These are phyloP conservation scores for Lachancea sp. DNA, from an alignment of 805 yeast genomes.

Conservation along the genomic window DNA sequence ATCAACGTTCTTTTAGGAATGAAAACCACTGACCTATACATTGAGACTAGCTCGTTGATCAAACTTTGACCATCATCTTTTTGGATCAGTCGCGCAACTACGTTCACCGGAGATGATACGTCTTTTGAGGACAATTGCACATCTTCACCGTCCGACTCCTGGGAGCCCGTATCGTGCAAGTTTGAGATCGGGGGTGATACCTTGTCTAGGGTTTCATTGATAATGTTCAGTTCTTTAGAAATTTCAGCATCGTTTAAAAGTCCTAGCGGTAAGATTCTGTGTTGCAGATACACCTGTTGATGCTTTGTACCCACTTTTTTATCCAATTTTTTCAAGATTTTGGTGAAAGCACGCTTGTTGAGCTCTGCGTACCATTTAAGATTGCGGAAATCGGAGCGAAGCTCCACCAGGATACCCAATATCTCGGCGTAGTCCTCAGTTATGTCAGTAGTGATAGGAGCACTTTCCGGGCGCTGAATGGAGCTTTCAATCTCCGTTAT, in stretches of 20 bases:
- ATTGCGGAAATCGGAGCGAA: slow-evolving; percentile 69
- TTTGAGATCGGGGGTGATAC: slow-evolving; percentile 40
- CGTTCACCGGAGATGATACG: slow-evolving; percentile 8
- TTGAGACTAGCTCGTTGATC: slow-evolving; percentile 38
- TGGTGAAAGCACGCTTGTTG: slow-evolving; percentile 81
- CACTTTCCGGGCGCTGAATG: slow-evolving; percentile 5
- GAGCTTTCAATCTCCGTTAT: not conserved
- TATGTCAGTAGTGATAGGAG: slow-evolving; percentile 14
- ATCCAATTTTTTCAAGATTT: slow-evolving; percentile 85
- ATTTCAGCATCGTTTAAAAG: slow-evolving; percentile 70
- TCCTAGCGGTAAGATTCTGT: slow-evolving; percentile 66
- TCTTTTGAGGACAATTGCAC: slow-evolving; percentile 2
- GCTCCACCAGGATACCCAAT: slow-evolving; percentile 62
- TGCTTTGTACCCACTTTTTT: slow-evolving; percentile 64
- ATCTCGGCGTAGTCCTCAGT: slow-evolving; percentile 53
- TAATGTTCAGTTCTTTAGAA: slow-evolving; percentile 43
- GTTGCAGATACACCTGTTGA: slow-evolving; percentile 50
- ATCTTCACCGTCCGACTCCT: slow-evolving; percentile 1
- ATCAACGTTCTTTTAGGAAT: slow-evolving; percentile 52
- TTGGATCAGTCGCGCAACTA: slow-evolving; percentile 26
- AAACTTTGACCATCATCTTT: slow-evolving; percentile 43
- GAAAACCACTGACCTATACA: slow-evolving; percentile 40
- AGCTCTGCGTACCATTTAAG: slow-evolving; percentile 92
- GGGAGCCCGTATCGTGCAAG: slow-evolving; percentile 2
- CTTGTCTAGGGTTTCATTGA: slow-evolving; percentile 47